Evolutionary conservation across 345 rosid species (phyloP), one percentile per base, ranked within the genome.

Genomic region (Eucalyptus marginata): DNA sequence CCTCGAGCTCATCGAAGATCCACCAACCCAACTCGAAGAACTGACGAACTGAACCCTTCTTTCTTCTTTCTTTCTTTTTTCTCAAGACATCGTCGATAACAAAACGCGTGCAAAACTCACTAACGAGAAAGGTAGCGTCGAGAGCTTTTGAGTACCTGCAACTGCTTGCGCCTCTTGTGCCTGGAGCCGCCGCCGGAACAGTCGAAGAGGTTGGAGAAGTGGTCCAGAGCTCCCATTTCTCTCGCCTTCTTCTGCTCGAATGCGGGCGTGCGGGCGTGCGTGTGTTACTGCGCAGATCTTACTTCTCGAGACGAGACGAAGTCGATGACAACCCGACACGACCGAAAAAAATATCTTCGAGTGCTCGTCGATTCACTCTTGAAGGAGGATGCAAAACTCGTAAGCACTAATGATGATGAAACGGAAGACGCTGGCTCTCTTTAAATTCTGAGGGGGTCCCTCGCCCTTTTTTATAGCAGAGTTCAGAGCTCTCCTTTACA

Each of bases 161-260:
- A 92, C 89, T 92, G 95, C 94, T 87, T 96, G 89, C 94, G 95
- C 91, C 92, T 94, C 94, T 90, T 96, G 92, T 14, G 87, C 90
- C 87, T 93, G 90, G 95, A 93, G 54, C 95, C 52, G 47, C 93
- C 94, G 87, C 85, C 13, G 12, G 99, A 96, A 90, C 98, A 97
- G 88, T 97, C 97, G 64, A 96, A 97, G 90, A 95, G 90, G 90
- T 96, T 18, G 20, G 99, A 93, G 81, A 97, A 91, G 91, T 96
- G 98, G 95, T 97, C 99, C 36, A 98, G 92, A 92, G 91, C 97
- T 40, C 99, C 99, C 99, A 98, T 96, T 52, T 51, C 88, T n/a
- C 87, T n/a, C 47, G 47, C 83, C 4, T 76, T 40, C 83, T 36
- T 20, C 47, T 20, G 83, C 83, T 36, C 83, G 13, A 76, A 71